Evolutionary conservation across 371 early-diverging fungal genomes (phyloP), one percentile per base, ranked within the genome.

Genomic region (Funneliformis caledonium): DNA sequence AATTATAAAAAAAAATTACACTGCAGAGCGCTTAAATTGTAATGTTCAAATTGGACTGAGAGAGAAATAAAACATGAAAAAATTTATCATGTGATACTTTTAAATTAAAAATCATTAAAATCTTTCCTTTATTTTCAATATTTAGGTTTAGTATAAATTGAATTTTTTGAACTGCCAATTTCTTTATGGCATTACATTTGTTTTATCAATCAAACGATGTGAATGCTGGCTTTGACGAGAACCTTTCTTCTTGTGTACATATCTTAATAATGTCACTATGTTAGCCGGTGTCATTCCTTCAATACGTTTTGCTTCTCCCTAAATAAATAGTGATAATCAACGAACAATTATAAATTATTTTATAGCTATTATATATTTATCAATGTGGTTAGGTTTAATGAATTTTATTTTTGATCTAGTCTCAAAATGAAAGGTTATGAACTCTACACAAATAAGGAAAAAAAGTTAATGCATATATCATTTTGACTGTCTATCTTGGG

Each of bases 291-390:
- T 94, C 84, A 95, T 91, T 0, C 95, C 95, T 76, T 93, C 94
- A 68, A 95, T 92, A n/a, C 94, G 88, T 84, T 94, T 93, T n/a
- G 93, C 94, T 1, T 93, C 94, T 43, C 94, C 94, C 92, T 91
- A 42, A 72, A 67, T 62, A 31, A 47, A 33, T 2, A 2, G 1
- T 4, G 2, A 47, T 47, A 45, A 45, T 69, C 37, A 19, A 2
- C 6, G 45, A 42, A 69, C 19, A 8, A 37, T 69, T n/a, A 12
- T 19, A 45, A 9, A 43, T 45, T 42, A 42, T 12, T 37, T 37
- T 65, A 65, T 37, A 14, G 45, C 48, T 45, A 45, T 74, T 33
- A 64, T 33, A 33, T 73, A 62, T 87, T 81, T 87, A 90, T 91
- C 84, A 95, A 83, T n/a, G 94, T 94, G 37, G 91, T 26, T 90